A percentile compares a stretch with the other conserved stretches of the same genome.
Evolutionary conservation across 306 rosid species (phyloP).

Genomic region (Trifolium pratense): DNA sequence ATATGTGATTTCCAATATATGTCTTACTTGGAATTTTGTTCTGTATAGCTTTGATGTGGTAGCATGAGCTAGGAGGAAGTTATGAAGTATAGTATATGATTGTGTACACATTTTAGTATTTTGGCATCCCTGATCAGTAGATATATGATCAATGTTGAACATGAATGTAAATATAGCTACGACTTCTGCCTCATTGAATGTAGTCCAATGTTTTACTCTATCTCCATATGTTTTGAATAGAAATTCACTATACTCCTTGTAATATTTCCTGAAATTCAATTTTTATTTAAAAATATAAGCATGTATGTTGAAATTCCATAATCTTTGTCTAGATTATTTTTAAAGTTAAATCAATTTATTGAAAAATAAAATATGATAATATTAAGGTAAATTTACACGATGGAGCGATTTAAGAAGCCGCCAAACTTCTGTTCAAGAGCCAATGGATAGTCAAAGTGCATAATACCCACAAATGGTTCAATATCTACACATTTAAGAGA

Average conservation of each 20-base stretch:
- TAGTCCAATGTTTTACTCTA: background rate
- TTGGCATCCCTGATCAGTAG: background rate
- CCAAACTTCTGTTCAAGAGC: background rate
- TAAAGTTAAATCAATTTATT: background rate
- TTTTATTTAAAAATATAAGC: background rate
- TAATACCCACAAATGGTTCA: constrained; percentile 34
- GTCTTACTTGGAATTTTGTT: background rate
- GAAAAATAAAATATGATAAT: background rate
- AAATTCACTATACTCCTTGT: background rate
- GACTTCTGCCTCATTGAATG: background rate
- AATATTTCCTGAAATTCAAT: background rate
- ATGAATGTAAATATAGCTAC: background rate
- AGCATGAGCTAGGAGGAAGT: background rate
- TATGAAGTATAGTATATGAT: background rate
- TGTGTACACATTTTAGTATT: background rate
- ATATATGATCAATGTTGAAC: background rate
- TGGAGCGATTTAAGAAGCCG: constrained; percentile 36
- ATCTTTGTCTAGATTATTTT: background rate
- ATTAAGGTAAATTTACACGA: constrained; percentile 38
- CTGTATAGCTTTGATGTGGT: background rate
- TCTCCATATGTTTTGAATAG: background rate
- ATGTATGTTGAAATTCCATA: background rate
- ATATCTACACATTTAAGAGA: constrained; percentile 29
- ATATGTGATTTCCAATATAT: too few relatives aligned
- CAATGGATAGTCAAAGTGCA: constrained; percentile 39